A percentile compares a stretch with the other conserved stretches of the same genome.
Conservation (phyloP, 495 filamentous ascomycete species). For the Penicillium coffeae region DNA sequence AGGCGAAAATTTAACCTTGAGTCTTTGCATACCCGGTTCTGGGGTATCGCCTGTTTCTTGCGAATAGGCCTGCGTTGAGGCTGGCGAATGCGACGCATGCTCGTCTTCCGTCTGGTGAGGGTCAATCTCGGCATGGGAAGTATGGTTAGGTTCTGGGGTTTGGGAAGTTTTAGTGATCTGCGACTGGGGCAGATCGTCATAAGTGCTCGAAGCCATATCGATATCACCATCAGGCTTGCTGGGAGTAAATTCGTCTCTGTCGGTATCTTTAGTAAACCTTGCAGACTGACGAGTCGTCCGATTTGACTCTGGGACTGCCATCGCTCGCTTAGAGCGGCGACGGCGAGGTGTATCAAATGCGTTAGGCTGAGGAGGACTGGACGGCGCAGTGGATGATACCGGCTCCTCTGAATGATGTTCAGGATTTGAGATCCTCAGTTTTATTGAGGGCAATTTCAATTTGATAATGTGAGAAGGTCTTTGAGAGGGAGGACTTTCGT, state of each 20-base stretch:
- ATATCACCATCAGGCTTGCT: constrained; percentile 9
- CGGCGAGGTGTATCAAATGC: constrained; percentile 19
- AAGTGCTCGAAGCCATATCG: background rate
- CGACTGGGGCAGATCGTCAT: background rate
- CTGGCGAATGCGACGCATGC: background rate
- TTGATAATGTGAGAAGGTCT: constrained; percentile 16
- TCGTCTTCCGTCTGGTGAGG: constrained; percentile 6
- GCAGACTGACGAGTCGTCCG: constrained; percentile 37
- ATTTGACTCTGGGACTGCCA: constrained; percentile 30
- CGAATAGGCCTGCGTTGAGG: background rate
- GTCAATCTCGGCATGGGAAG: background rate
- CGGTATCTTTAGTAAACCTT: constrained; percentile 25
- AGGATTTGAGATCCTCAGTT: background rate
- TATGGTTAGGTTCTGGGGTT: constrained; percentile 1
- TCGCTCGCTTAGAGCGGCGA: constrained; percentile 17
- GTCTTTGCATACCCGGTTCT: background rate
- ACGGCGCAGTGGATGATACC: constrained; percentile 1
- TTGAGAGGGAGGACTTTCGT: background rate
- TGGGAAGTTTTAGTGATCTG: constrained; percentile 9
- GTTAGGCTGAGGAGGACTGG: constrained; percentile 14
- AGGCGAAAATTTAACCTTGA: constrained; percentile 8
- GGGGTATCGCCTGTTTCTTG: background rate
- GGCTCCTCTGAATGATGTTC: background rate
- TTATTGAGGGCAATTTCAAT: constrained; percentile 11
- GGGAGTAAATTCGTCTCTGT: constrained; percentile 18